Evolutionary conservation across 2,329 filamentous ascomycete genomes (phyloP).

Genomic region (Aspergillus floridensis): DNA sequence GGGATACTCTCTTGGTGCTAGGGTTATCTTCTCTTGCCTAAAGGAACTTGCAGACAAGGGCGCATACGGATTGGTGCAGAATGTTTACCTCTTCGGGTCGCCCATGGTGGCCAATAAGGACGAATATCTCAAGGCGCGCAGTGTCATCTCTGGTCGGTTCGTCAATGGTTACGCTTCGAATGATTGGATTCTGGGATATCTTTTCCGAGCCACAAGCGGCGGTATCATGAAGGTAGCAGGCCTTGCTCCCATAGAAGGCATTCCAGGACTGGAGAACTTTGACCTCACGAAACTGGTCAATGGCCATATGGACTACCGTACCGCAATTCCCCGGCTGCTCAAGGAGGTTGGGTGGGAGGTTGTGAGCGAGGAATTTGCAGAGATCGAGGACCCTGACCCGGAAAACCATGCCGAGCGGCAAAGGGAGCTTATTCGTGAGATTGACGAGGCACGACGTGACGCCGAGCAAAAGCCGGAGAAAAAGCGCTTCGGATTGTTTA

Average conservation of each 20-base stretch:
- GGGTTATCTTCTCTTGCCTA: slow-evolving; percentile 89
- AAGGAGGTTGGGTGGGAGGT: slow-evolving; percentile 88
- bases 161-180: slow-evolving; percentile 92
- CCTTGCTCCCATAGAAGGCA: slow-evolving; percentile 68
- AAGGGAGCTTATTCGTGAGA: slow-evolving; percentile 90
- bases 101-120: slow-evolving; percentile 89
- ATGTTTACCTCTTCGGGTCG: slow-evolving; percentile 91
- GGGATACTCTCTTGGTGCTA: slow-evolving; percentile 87
- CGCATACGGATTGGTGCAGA: slow-evolving; percentile 84
- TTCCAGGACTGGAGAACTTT: slow-evolving; percentile 84
- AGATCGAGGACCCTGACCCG: slow-evolving; percentile 96
- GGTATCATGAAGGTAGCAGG: slow-evolving; percentile 88
- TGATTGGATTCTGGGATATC: slow-evolving; percentile 95
- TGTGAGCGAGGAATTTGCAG: slow-evolving; percentile 87
- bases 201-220: slow-evolving; percentile 90
- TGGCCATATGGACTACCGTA: slow-evolving; percentile 95
- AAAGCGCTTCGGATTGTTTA: slow-evolving; percentile 73
- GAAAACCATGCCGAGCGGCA: slow-evolving; percentile 87
- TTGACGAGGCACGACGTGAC: slow-evolving; percentile 87
- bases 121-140: slow-evolving; percentile 76
- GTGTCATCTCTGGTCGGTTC: slow-evolving; percentile 87
- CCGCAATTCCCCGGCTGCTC: slow-evolving; percentile 83
- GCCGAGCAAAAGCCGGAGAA: slow-evolving; percentile 76
- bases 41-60: slow-evolving; percentile 81
- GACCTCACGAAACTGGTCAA: slow-evolving; percentile 81